Conservation (phyloP, 352 stramenopile species). For the Blastocystis sp. region DNA sequence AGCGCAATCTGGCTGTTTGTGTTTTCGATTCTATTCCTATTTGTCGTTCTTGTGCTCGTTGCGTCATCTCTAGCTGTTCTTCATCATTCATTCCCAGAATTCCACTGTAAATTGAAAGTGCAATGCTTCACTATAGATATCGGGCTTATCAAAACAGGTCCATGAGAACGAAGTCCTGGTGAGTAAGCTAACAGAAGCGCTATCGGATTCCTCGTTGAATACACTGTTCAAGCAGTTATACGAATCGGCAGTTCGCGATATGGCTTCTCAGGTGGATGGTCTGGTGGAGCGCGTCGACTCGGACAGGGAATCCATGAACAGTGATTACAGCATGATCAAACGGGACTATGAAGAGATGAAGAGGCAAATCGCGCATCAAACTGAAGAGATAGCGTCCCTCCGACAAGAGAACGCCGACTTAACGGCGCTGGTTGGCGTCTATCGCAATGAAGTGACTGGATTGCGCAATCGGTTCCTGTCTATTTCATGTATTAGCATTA, state of each 20-base stretch:
- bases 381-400: background rate
- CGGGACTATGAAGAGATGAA: constrained; percentile 26
- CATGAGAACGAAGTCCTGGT: background rate
- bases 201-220: constrained; percentile 30
- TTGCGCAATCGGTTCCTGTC: background rate
- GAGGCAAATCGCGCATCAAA: background rate
- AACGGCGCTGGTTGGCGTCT: background rate
- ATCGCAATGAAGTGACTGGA: background rate
- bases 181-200: background rate
- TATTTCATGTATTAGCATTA: background rate
- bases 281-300: background rate
- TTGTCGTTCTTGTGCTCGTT: background rate
- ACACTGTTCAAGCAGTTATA: constrained; percentile 23
- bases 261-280: background rate
- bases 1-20: background rate
- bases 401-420: background rate
- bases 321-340: constrained; percentile 30
- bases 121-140: constrained; percentile 51
- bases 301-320: constrained; percentile 19
- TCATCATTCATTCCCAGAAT: constrained; percentile 57
- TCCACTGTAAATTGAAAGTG: too few species aligned
- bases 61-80: constrained; percentile 43
- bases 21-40: constrained; percentile 21
- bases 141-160: background rate
- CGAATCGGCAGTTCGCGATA: constrained; percentile 30